Percentiles rank a stretch among this genome's conserved stretches.
These are phyloP conservation scores for Leccinum obscurum DNA, from an alignment of 768 basidiomycete genomes.

Conservation along the genomic window DNA sequence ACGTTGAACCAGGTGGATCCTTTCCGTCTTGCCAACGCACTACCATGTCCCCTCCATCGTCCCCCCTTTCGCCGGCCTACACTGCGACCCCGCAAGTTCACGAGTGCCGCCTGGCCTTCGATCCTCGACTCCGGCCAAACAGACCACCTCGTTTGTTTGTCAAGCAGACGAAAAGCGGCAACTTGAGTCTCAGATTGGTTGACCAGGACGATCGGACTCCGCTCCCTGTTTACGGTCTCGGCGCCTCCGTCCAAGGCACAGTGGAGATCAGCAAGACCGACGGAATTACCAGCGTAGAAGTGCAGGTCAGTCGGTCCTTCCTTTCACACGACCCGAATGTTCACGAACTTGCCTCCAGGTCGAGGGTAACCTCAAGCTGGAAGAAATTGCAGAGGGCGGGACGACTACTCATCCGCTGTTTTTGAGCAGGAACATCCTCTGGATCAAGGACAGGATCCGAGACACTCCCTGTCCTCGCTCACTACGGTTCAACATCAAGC, in stretches of 20 bases:
- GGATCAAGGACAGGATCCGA: conserved; percentile 48
- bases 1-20: conserved; percentile 15
- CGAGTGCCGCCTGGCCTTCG: conserved; percentile 55
- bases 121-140: conserved; percentile 35
- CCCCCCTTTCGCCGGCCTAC: conserved; percentile 48
- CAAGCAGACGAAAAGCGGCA: conserved; percentile 59
- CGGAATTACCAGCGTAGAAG: conserved; percentile 58
- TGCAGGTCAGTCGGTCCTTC: conserved; percentile 45
- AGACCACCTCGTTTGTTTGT: conserved; percentile 51
- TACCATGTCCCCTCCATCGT: conserved; percentile 49
- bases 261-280: conserved; percentile 58
- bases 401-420: conserved; percentile 51
- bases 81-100: conserved; percentile 51
- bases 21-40: conserved; percentile 22
- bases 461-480: conserved; percentile 50
- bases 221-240: conserved; percentile 60
- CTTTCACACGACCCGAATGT: neutral
- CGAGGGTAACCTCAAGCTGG: conserved; percentile 57
- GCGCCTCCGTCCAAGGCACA: conserved; percentile 52
- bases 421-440: conserved; percentile 53
- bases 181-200: conserved; percentile 48
- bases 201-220: conserved; percentile 51
- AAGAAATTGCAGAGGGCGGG: conserved; percentile 71
- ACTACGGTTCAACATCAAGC: conserved; percentile 52
- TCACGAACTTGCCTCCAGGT: conserved; percentile 40